Base-by-base conservation (phyloP, 2,329 filamentous ascomycete genomes). In the Metarhizium rileyi region DNA sequence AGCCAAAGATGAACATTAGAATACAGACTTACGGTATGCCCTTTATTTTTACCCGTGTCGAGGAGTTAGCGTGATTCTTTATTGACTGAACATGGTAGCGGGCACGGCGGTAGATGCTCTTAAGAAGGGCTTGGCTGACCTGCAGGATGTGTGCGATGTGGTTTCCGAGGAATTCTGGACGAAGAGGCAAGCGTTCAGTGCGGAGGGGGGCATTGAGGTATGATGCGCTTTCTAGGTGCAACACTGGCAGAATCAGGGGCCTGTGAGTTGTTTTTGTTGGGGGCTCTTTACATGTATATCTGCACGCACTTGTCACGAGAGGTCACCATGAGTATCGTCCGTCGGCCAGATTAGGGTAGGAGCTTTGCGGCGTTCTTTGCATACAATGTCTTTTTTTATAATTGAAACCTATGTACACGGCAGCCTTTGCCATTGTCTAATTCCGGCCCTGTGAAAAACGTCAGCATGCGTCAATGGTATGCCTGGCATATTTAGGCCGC, bases 1-100 rank as follows among this genome's bases (percentile, higher is more conserved):
- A 98, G 69, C 74, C 84, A 38, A 93, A 95, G 71, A 95, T 98
- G 91, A 95, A 97, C 63, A 74, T 98, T 54, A 82, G 93, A 61
- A 97, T 98, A 55, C 93, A 98, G 70, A 98, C 91, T 57, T 97
- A 93, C 62, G 87, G 91, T 95, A 73, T 64, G 82, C 30, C 12
- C 30, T 3, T 33, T 33, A 2, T 14, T 14, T 33, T 10, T n/a
- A 33, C 5, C 5, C 30, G 10, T 5, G 8, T 16, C 30, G 5
- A 16, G 10, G 30, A 33, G n/a, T 14, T n/a, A 3, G 3, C 26
- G 8, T 25, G 18, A 18, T 12, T 47, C 28, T 44, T 56, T 48
- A 57, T 44, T 50, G 23, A 48, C 20, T 18, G 12, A 42, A 20
- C 18, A 8, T 22, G 14, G 44, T 55, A 95, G 89, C 89, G 58